These are phyloP conservation scores for Herpotrichia juniperi DNA, from an alignment of 2,329 filamentous ascomycete genomes.

Conservation along the genomic window DNA sequence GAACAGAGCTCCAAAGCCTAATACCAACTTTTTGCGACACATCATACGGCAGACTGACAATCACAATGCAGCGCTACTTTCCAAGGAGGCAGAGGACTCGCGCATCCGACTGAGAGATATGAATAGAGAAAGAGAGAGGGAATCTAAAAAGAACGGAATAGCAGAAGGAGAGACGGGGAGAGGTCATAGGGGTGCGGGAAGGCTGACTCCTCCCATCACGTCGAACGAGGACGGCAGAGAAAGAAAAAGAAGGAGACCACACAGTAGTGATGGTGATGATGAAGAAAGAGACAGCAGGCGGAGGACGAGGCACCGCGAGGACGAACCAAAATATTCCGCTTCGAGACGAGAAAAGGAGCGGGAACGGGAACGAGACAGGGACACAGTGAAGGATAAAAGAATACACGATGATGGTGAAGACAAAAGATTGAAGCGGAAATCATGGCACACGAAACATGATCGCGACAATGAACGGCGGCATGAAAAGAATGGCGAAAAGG, in stretches of 20 bases:
- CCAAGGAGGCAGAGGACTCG: conserved; percentile 83
- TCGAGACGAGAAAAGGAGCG: conserved; percentile 12
- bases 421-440: conserved; percentile 18
- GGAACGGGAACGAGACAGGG: conserved; percentile 20
- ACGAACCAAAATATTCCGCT: conserved; percentile 4
- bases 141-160: too few species aligned
- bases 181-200: conserved; percentile 21
- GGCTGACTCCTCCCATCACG: conserved; percentile 27
- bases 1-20: conserved; percentile 79
- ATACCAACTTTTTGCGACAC: conserved; percentile 85
- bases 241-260: conserved; percentile 23
- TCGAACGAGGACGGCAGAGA: conserved; percentile 20
- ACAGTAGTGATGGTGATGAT: conserved; percentile 23
- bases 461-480: conserved; percentile 13
- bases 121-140: conserved; percentile 24
- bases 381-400: conserved; percentile 18
- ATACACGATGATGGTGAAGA: conserved; percentile 16
- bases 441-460: conserved; percentile 23
- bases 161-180: not conserved
- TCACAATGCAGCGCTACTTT: conserved; percentile 86
- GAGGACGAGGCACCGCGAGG: conserved; percentile 13
- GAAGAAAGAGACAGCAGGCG: conserved; percentile 7
- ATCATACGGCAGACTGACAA: conserved; percentile 86
- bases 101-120: conserved; percentile 67
- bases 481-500: conserved; percentile 11